Conservation (phyloP, 257 asterid genomes). For the Osmanthus fragrans region DNA sequence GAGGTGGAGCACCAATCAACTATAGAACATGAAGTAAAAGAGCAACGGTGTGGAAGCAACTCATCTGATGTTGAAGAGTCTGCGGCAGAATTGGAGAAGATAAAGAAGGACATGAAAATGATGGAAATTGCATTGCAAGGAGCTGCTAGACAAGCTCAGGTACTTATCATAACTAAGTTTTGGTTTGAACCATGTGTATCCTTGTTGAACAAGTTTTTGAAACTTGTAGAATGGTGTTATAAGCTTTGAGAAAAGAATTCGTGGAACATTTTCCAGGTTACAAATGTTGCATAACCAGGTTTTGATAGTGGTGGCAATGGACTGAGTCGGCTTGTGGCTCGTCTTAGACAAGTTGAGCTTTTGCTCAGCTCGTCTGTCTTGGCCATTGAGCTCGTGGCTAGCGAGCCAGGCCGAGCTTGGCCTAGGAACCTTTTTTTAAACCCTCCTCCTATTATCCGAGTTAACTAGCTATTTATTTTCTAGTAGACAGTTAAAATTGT, state of each 20-base stretch:
- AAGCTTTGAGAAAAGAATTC: conserved; percentile 3
- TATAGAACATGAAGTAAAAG: conserved; percentile 43
- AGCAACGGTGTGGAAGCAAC: conserved; percentile 41
- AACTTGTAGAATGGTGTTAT: neutral
- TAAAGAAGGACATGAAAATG: conserved; percentile 88
- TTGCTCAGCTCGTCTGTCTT: too few species aligned
- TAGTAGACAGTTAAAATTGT: too few species aligned
- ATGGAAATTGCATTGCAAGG: conserved; percentile 93
- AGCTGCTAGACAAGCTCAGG: conserved; percentile 99
- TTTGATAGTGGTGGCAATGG: neutral
- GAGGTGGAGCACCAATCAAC: conserved; percentile 37
- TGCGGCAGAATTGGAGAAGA: conserved; percentile 61
- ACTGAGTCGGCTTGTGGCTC: too few species aligned
- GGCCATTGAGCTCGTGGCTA: too few species aligned
- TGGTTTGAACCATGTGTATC: conserved; percentile 12
- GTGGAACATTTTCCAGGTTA: neutral
- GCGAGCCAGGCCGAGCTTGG: too few species aligned
- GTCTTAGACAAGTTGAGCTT: too few species aligned
- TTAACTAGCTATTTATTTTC: too few species aligned
- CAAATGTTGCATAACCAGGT: neutral
- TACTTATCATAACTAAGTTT: conserved; percentile 25
- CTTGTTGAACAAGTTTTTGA: neutral
- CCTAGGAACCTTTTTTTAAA: too few species aligned
- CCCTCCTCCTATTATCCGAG: too few species aligned
- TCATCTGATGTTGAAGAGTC: conserved; percentile 41